phyloP scores from a whole-genome alignment of 176 grass and related monocot species.

The Sorghum bicolor region Sorghum_bicolor_NCBIv3 NC_012871.2:72773501-72774000 shows the following conservation, averaged over 20 bases:
- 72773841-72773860: slow-evolving; percentile 30
- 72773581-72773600: slow-evolving; percentile 4
- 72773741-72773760: slow-evolving; percentile 3
- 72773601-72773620: not conserved
- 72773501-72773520: not conserved
- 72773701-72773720: not conserved
- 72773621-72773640: slow-evolving; percentile 5
- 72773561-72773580: not conserved
- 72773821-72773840: slow-evolving; percentile 36
- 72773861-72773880: slow-evolving; percentile 11
- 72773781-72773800: slow-evolving; percentile 14
- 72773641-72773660: slow-evolving; percentile 14
- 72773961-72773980: slow-evolving; percentile 5
- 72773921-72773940: not conserved
- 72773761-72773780: slow-evolving; percentile 12
- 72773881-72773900: slow-evolving; percentile 20
- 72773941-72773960: slow-evolving; percentile 7
- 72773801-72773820: slow-evolving; percentile 7
- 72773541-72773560: slow-evolving; percentile 22
- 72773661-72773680: not conserved
- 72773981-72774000: not conserved
- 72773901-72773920: slow-evolving; percentile 7
- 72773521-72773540: slow-evolving; percentile 7
- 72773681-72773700: slow-evolving; percentile 9
- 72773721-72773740: slow-evolving; percentile 28